Conservation (phyloP, 306 rosid genomes). For the Malus domestica region DNA sequence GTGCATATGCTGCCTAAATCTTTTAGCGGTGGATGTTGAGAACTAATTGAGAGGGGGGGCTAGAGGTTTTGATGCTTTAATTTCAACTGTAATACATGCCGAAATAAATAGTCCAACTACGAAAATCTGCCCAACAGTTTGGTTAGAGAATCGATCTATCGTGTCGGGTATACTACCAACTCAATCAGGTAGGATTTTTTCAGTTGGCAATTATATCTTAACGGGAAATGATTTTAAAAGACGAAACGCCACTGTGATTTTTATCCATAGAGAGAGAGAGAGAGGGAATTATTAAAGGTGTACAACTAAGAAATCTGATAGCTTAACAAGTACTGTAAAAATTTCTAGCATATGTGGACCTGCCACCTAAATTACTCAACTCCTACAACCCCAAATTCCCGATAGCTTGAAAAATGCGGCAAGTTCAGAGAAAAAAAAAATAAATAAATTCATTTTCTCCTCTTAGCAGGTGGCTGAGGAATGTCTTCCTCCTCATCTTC, state of each 20-base stretch:
- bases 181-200: background rate
- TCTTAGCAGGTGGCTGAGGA: constrained; percentile 43
- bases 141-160: background rate
- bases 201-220: background rate
- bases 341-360: constrained; percentile 15
- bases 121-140: background rate
- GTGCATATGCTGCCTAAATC: constrained; percentile 25
- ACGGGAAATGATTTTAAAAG: too few relatives aligned
- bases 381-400: constrained; percentile 11
- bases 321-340: constrained; percentile 1
- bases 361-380: constrained; percentile 19
- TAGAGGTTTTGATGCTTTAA: background rate
- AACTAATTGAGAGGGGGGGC: background rate
- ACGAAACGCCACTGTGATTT: background rate
- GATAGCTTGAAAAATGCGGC: background rate
- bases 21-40: constrained; percentile 15
- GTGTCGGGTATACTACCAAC: background rate
- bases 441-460: constrained; percentile 26
- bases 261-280: background rate
- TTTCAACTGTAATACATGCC: background rate
- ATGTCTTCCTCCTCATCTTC: constrained; percentile 30
- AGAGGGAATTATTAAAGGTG: background rate
- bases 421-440: background rate
- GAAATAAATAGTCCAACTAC: background rate
- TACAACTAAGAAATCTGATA: background rate